Evolutionary conservation across 106 monocot species (phyloP), one percentile per base, ranked within the genome.

Genomic region (Acorus gramineus): DNA sequence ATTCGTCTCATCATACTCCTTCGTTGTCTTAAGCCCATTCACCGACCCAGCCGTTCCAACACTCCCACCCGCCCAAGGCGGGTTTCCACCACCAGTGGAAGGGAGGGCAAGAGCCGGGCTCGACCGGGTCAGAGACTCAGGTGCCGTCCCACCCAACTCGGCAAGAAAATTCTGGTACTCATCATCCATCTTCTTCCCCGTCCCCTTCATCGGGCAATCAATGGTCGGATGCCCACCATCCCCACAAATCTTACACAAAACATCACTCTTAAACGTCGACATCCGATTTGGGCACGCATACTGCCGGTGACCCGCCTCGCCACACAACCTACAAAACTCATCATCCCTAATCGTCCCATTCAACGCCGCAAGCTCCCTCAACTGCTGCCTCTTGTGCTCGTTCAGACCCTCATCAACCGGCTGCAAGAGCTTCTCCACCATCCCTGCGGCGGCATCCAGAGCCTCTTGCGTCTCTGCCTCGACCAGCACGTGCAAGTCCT

Each of bases 171-270:
- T 90, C 66, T 87, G 87, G 62, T 96, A 90, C 64, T 96, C 90
- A 68, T 90, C 90, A 59, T 90, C 95, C 80, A 90, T 87, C 64
- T 96, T 96, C 76, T 90, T 96, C 45, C 82, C 95, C 2, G 76
- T 62, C 9, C 87, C 90, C 66, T 90, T 90, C 80, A 96, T 79
- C 0, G 95, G 90, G 14, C 95, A 96, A 61, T 90, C 95, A 14
- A 90, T 90, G 0, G 95, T 87, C 0, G 95, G 95, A 61, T 96
- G 90, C 8, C 90, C 90, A 43, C 90, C 95, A 79, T 96, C 95
- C 14, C 95, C 87, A 50, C 90, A 96, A 49, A 87, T 85, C 63
- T 82, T 96, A 73, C 95, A 96, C 49, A 73, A 69, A 9, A 90
- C 95, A 14, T 90, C 87, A 50, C 87, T 87, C 66, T 90, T 96